phyloP scores from a whole-genome alignment of 805 yeast genomes.

The Yamadazyma olivae region DNA sequence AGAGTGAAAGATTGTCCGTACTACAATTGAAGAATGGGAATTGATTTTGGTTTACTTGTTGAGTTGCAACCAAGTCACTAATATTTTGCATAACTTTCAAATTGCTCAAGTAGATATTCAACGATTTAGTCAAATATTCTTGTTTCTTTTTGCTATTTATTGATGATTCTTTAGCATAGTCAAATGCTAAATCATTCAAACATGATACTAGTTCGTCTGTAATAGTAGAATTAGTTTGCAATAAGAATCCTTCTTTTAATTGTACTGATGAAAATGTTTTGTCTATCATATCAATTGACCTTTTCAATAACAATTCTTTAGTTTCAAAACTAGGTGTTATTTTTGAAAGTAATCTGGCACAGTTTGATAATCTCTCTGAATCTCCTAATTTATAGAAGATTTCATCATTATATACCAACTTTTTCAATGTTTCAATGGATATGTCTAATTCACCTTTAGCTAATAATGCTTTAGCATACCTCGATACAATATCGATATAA shows the following conservation, averaged over 20 bases:
- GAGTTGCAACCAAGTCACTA: constrained; percentile 14
- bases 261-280: constrained; percentile 24
- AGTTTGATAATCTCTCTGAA: constrained; percentile 38
- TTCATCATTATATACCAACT: constrained; percentile 33
- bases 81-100: constrained; percentile 23
- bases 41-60: constrained; percentile 20
- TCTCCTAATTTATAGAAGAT: constrained; percentile 38
- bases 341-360: constrained; percentile 33
- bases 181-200: constrained; percentile 33
- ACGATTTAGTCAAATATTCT: constrained; percentile 20
- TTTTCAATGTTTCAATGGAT: constrained; percentile 24
- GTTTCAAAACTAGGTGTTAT: constrained; percentile 18
- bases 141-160: constrained; percentile 9
- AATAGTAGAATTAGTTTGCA: constrained; percentile 24
- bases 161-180: constrained; percentile 19
- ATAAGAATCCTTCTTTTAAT: constrained; percentile 21
- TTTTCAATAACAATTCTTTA: constrained; percentile 22
- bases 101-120: constrained; percentile 37
- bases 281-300: constrained; percentile 31
- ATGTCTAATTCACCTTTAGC: constrained; percentile 37
- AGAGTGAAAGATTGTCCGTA: constrained; percentile 22
- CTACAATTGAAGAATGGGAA: constrained; percentile 38
- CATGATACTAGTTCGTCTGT: constrained; percentile 36
- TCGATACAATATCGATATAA: constrained; percentile 39
- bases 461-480: constrained; percentile 38